Percentiles rank a stretch among this genome's conserved stretches.
These are phyloP conservation scores for Narthecium ossifragum DNA, from an alignment of 106 monocot species.

Conservation along the genomic window DNA sequence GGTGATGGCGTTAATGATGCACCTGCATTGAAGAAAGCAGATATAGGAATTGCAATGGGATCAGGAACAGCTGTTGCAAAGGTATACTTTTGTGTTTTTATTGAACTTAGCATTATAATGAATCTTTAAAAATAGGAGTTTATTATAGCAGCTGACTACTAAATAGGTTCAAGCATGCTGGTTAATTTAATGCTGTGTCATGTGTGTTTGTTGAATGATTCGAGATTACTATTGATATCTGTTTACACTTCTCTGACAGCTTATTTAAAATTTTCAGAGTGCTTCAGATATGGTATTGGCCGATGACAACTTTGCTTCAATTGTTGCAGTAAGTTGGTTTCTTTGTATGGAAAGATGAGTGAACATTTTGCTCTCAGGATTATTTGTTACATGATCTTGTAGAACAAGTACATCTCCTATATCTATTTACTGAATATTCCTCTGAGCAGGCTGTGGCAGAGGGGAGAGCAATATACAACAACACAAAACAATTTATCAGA, in stretches of 20 bases:
- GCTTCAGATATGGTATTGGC: conserved; percentile 99
- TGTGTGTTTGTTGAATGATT: too few species aligned
- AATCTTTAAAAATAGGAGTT: too few species aligned
- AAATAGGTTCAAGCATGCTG: too few species aligned
- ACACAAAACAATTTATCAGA: conserved; percentile 97
- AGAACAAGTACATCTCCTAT: too few species aligned
- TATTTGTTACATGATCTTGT: not conserved
- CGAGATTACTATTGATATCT: too few species aligned
- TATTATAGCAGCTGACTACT: too few species aligned
- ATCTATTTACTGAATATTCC: conserved; percentile 8
- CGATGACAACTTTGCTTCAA: conserved; percentile 98
- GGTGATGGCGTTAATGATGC: conserved; percentile 99
- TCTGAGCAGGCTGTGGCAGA: conserved; percentile 88
- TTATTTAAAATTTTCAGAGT: conserved; percentile 52
- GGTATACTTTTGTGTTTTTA: too few species aligned
- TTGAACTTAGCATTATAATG: too few species aligned
- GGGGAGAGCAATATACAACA: conserved; percentile 98
- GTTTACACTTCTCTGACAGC: too few species aligned
- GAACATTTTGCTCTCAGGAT: not conserved
- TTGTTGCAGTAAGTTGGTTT: conserved; percentile 74
- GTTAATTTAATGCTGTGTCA: too few species aligned
- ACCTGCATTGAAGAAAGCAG: conserved; percentile 98
- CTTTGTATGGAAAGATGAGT: not conserved
- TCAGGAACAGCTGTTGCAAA: conserved; percentile 99
- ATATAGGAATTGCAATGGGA: conserved; percentile 99